Conservation (phyloP, 75 land plant genomes). For the Pinus taeda region DNA sequence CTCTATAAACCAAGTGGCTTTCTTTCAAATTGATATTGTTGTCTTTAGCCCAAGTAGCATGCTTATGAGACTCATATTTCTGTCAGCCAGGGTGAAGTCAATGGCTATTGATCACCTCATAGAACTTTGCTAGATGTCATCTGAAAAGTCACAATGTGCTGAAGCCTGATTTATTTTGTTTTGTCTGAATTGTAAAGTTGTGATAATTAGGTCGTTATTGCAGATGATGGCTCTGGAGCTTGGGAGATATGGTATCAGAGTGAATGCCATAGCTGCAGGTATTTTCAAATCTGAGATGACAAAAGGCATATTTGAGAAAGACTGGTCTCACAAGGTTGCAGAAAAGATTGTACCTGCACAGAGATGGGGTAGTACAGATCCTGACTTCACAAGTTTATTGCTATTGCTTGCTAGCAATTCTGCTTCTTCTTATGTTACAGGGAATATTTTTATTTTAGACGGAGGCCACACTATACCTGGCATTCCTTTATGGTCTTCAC, state of each 20-base stretch:
- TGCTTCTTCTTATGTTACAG: slow-evolving; percentile 44
- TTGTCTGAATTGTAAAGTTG: not conserved
- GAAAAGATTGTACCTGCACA: slow-evolving; percentile 33
- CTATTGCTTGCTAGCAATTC: slow-evolving; percentile 37
- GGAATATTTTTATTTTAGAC: slow-evolving; percentile 50
- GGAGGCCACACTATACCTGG: slow-evolving; percentile 54
- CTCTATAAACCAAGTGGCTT: too few species aligned
- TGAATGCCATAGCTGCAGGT: slow-evolving; percentile 56
- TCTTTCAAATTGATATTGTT: not conserved
- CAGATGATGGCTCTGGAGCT: slow-evolving; percentile 61
- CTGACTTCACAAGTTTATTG: slow-evolving; percentile 51
- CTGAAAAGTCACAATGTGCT: not conserved
- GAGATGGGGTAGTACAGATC: slow-evolving; percentile 38
- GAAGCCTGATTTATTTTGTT: not conserved
- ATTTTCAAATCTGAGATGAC: slow-evolving; percentile 64
- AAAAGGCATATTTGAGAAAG: slow-evolving; percentile 33
- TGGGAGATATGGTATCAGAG: slow-evolving; percentile 43
- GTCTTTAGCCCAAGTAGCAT: not conserved
- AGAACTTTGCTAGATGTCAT: not conserved
- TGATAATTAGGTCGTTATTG: not conserved
- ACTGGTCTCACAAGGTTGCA: slow-evolving; percentile 37
- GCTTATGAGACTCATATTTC: not conserved
- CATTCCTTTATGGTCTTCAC: slow-evolving; percentile 51
- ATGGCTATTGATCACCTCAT: not conserved
- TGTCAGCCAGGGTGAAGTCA: not conserved